Base-by-base conservation (phyloP, 768 basidiomycete species). In the Lanmaoa pseudosensibilis region DNA sequence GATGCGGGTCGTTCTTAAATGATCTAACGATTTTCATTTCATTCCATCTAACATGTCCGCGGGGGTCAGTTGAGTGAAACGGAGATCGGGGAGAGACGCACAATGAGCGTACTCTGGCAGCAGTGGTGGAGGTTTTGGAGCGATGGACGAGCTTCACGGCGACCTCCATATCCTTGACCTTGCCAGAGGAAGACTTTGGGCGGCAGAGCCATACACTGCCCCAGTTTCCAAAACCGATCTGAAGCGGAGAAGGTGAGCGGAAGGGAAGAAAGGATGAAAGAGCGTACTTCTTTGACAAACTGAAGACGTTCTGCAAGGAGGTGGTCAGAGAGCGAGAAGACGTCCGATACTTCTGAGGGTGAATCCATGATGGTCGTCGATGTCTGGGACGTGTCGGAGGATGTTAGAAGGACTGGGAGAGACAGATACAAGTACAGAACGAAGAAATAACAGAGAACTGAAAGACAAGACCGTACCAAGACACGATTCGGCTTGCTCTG, bases 121-220 rank as follows among this genome's bases (percentile, higher is more conserved):
- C 90, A 0, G 92, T 93, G 12, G 92, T 92, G 32, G 88, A 80
- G 13, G 88, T 85, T 68, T 89, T 89, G 43, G 76, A 77, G 39
- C 95, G 79, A 69, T 94, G 92, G 0, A 99, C 95, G 38, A 99
- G 83, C 75, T 99, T 99, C 65, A 94, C 88, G 2, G 95, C 96
- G 39, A 95, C 80, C 66, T 86, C 86, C 13, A 71, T 69, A 37
- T 74, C 69, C 62, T 76, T 78, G 49, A 78, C 79, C 40, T 73
- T 74, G 33, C 74, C 72, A 23, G 63, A 73, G 63, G 52, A 76
- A 23, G 77, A 76, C 72, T 84, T 90, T 57, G 86, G 84, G 36
- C 75, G 76, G 67, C 87, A 90, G 61, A 89, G 74, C 91, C 90
- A 93, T 59, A 94, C 92, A 69, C 87, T 88, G 37, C 93, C 93